Conservation (phyloP, 495 filamentous ascomycete genomes). For the Xylaria flabelliformis region DNA sequence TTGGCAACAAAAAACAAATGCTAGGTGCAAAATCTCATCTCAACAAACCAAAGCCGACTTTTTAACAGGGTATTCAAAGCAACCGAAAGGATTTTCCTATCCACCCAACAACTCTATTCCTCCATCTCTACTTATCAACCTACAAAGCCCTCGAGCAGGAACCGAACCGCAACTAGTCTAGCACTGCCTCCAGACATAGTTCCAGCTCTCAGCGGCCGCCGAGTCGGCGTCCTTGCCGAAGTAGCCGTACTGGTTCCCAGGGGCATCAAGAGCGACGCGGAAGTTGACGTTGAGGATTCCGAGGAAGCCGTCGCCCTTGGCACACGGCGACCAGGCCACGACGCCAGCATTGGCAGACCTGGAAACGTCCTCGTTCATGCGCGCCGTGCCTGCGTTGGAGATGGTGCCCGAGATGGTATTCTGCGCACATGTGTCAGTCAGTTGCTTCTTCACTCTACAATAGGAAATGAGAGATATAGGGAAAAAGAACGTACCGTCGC, state of each 20-base stretch:
- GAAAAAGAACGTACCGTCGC: conserved; percentile 40
- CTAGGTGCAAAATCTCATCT: not conserved
- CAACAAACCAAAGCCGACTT: not conserved
- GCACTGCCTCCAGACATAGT: conserved; percentile 52
- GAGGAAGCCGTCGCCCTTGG: conserved; percentile 37
- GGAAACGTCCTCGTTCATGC: conserved; percentile 41
- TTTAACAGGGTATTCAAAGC: conserved; percentile 13
- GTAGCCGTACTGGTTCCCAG: conserved; percentile 41
- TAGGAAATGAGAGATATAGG: not conserved
- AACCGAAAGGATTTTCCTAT: not conserved
- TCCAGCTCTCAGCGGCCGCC: conserved; percentile 45
- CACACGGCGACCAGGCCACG: conserved; percentile 50
- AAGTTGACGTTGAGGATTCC: conserved; percentile 56
- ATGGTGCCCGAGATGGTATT: conserved; percentile 37
- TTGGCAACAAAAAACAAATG: not conserved
- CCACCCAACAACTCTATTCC: not conserved
- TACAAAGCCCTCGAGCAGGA: not conserved
- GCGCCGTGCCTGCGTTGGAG: conserved; percentile 33
- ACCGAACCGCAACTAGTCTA: conserved; percentile 26
- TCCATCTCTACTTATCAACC: not conserved
- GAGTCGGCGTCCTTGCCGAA: conserved; percentile 46
- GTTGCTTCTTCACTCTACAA: not conserved
- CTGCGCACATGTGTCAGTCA: conserved; percentile 24
- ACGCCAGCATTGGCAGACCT: conserved; percentile 35
- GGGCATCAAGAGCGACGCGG: conserved; percentile 46